A percentile compares a stretch with the other conserved stretches of the same genome.
Conservation (phyloP, 2,329 filamentous ascomycete genomes). For the Gnomoniopsis smithogilvyi region DNA sequence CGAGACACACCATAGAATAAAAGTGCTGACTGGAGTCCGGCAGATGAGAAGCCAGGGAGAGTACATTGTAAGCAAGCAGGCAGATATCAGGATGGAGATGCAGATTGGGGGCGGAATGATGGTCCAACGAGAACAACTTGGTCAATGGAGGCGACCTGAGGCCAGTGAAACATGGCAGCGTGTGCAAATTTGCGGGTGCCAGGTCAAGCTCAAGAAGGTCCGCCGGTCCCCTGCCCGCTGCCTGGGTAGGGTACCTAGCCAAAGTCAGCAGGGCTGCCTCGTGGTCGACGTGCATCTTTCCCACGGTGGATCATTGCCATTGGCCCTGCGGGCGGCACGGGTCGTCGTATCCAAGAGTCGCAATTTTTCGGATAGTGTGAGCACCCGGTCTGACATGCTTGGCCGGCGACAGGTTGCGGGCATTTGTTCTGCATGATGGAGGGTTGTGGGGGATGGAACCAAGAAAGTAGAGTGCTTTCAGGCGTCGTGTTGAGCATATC, state of each 20-base stretch:
- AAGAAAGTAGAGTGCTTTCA: too few species aligned
- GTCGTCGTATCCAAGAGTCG: constrained; percentile 11
- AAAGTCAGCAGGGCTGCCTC: constrained; percentile 10
- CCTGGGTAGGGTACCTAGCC: not conserved
- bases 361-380: constrained; percentile 13
- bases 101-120: constrained; percentile 11
- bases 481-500: not conserved
- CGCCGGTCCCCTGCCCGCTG: too few species aligned
- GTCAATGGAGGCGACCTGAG: not conserved
- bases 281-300: constrained; percentile 6
- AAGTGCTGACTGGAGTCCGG: constrained; percentile 14
- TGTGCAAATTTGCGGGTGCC: not conserved
- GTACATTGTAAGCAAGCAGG: not conserved
- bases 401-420: constrained; percentile 12
- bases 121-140: constrained; percentile 1
- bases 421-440: constrained; percentile 9
- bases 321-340: constrained; percentile 14
- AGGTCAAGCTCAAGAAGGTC: not conserved
- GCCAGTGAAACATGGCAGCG: not conserved
- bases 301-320: constrained; percentile 1
- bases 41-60: constrained; percentile 1
- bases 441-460: not conserved
- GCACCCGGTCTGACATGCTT: constrained; percentile 10
- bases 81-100: not conserved
- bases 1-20: constrained; percentile 7